phyloP scores from a whole-genome alignment of 352 stramenopile genomes.

The Phytophthora crassamura region DNA sequence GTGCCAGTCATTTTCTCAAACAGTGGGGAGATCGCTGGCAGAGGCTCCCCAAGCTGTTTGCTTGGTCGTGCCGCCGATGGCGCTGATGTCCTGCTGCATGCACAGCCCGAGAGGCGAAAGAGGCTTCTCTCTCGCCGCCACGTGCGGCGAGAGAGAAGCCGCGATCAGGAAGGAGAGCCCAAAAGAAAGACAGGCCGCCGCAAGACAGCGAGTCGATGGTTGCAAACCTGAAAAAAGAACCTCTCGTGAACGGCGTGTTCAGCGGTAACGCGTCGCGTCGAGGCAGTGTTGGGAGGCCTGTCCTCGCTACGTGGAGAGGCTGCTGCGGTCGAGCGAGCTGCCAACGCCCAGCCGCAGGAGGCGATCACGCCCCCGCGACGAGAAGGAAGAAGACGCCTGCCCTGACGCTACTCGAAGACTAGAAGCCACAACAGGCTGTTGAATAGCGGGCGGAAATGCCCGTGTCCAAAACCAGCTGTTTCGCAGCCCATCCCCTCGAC shows the following conservation, averaged over 20 bases:
- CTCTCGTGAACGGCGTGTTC: conserved; percentile 13
- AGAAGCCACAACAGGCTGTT: conserved; percentile 24
- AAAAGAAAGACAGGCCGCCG: conserved; percentile 11
- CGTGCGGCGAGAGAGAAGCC: conserved; percentile 21
- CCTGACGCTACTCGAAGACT: not conserved
- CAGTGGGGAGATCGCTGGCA: not conserved
- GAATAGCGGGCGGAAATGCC: conserved; percentile 20
- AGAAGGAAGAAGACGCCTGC: not conserved
- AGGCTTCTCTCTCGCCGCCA: too few relatives aligned
- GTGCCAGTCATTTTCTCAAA: conserved; percentile 16
- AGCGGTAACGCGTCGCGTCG: too few relatives aligned
- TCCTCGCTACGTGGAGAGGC: too few relatives aligned
- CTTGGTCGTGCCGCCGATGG: not conserved
- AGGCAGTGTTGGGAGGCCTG: not conserved
- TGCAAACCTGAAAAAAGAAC: conserved; percentile 17
- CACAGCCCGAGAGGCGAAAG: conserved; percentile 33
- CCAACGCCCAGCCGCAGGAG: not conserved
- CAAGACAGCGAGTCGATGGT: too few relatives aligned
- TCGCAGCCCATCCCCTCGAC: conserved; percentile 22
- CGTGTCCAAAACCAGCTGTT: conserved; percentile 33
- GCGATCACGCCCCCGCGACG: too few relatives aligned
- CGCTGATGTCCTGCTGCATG: conserved; percentile 1
- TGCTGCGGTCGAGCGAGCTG: too few relatives aligned
- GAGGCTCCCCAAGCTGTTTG: conserved; percentile 1
- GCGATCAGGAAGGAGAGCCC: conserved; percentile 5